A percentile compares a stretch with the other conserved stretches of the same genome.
Evolutionary conservation across 2,329 filamentous ascomycete genomes (phyloP).

Genomic region (Talaromyces pinophilus): DNA sequence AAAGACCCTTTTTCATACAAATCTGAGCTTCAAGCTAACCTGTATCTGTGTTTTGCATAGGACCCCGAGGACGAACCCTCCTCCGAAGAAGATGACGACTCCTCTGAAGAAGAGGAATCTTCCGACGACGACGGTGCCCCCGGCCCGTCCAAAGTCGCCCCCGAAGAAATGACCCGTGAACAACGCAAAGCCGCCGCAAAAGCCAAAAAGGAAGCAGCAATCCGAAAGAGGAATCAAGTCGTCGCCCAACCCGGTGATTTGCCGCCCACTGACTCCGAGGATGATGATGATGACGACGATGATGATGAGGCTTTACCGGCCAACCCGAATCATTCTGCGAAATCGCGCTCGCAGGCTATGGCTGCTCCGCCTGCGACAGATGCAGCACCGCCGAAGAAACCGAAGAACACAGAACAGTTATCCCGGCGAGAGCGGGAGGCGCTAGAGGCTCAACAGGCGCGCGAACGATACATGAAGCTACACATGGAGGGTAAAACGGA

Average conservation of each 20-base stretch:
- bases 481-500: constrained; percentile 97
- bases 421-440: constrained; percentile 73
- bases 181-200: constrained; percentile 85
- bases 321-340: constrained; percentile 82
- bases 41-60: no score
- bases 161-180: constrained; percentile 69
- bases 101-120: constrained; percentile 49
- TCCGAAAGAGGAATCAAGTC: constrained; percentile 70
- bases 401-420: constrained; percentile 50
- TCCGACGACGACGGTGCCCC: constrained; percentile 48
- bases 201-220: constrained; percentile 85
- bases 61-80: constrained; percentile 36
- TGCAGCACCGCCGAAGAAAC: background rate
- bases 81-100: constrained; percentile 54
- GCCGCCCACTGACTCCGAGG: constrained; percentile 67
- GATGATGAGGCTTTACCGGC: constrained; percentile 56
- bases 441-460: constrained; percentile 80
- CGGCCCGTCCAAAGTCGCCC: constrained; percentile 49
- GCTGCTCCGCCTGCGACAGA: constrained; percentile 50
- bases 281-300: constrained; percentile 38
- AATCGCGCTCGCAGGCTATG: constrained; percentile 68
- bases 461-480: constrained; percentile 86
- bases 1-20: no score
- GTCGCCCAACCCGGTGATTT: constrained; percentile 81
- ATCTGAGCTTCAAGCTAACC: no score